Base-by-base conservation (phyloP, 2,329 filamentous ascomycete genomes). In the Stagonosporopsis cucurbitacearum region DNA sequence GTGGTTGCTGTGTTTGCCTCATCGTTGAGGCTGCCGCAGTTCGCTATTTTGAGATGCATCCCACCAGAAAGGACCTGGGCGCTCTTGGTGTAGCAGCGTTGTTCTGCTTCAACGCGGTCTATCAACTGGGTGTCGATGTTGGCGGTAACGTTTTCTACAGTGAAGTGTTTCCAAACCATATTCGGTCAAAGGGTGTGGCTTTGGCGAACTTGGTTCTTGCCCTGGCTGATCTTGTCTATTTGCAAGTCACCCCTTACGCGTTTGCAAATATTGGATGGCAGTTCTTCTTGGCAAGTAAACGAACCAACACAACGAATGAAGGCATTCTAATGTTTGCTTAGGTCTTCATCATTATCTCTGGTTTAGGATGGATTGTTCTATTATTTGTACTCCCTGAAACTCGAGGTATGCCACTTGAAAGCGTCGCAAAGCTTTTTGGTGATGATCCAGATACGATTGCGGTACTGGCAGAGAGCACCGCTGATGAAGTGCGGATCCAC, bases 211-310 rank as follows among this genome's bases (percentile, higher is more conserved):
- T 43, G 30, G 23, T 50, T 23, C 39, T 50, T 36, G 37, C 39
- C 13, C 28, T 64, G 60, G 33, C 51, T 66, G 11, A 41, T 30
- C 46, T 41, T 19, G 28, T 41, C 3, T 41, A 41, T 33, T 28
- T 69, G 1, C 69, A 72, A 50, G 66, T 62, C 1, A 68, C 69
- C 2, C 63, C 69, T 2, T 72, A 67, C 4, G 72, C 71, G 2
- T 73, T 74, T 48, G 63, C 59, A 1, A 70, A 66, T 17, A 71
- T 74, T 39, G 65, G 65, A 7, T 72, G 70, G 66, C 67, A 61
- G 9, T 75, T 69, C 51, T 74, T 70, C 48, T 48, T 74, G 13
- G 62, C 71, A 2, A 20, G 36, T 36, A 20, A 8, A 20, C 33
- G 1, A 2, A 1, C 22, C 4, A 2, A 4, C 25, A 11, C 4